Conservation (phyloP, 2,329 filamentous ascomycete genomes). For the Aspergillus ochraceus region DNA sequence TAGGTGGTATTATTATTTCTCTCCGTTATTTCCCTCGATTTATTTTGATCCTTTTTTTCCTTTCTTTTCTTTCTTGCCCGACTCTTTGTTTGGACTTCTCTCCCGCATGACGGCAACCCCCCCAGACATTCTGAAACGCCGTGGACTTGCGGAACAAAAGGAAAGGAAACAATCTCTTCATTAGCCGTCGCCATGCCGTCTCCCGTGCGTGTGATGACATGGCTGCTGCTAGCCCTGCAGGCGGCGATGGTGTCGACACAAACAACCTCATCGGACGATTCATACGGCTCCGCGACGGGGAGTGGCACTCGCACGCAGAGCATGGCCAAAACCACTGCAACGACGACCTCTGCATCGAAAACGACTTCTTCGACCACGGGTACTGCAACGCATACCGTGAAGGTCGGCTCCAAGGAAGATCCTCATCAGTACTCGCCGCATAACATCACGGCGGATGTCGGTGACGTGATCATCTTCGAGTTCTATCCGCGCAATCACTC, state of each 20-base stretch:
- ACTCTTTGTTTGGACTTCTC: background rate
- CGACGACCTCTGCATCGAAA: conserved; percentile 3
- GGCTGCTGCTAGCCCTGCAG: background rate
- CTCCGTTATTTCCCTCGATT: too few species aligned
- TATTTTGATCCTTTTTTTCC: too few species aligned
- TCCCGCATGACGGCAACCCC: background rate
- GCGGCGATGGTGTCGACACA: background rate
- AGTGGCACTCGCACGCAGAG: background rate
- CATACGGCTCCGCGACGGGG: background rate
- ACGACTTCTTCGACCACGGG: conserved; percentile 17
- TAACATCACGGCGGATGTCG: conserved; percentile 29
- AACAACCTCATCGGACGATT: background rate
- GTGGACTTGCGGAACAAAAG: background rate
- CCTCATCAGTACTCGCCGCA: conserved; percentile 34
- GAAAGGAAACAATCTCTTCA: too few species aligned
- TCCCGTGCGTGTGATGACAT: background rate
- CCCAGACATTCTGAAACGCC: too few species aligned
- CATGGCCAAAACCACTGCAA: background rate
- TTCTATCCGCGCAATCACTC: conserved; percentile 66
- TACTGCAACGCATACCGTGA: conserved; percentile 31
- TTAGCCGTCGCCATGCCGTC: background rate
- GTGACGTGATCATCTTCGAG: conserved; percentile 50
- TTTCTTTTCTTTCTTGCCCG: background rate
- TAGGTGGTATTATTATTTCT: too few species aligned
- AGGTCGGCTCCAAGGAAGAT: conserved; percentile 32